Base-by-base conservation (phyloP, 306 rosid genomes). In the Inga oerstediana region DNA sequence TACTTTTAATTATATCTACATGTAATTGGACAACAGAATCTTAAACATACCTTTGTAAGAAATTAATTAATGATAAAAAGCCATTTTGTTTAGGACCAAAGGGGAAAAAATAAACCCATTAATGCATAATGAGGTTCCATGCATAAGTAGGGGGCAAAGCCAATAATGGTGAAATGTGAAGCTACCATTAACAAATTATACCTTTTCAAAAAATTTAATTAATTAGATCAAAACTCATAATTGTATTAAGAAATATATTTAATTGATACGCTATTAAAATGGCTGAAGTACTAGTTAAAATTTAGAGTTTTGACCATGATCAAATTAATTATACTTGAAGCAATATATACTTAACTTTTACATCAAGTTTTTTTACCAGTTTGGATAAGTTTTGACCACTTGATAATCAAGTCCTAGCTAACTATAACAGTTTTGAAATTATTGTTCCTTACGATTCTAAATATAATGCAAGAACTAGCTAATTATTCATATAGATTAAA, bases 11-110 rank as follows among this genome's bases (percentile, higher is more conserved):
- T 7, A 19, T 56, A 59, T 59, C 10, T 68, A 20, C n/a, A 66
- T 10, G 9, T 15, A 32, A 71, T 59, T 2, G 13, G 37, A 62
- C 10, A 51, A 3, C 13, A 49, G 17, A 16, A 74, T 5, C 27
- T 49, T 66, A 49, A 9, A 0, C 56, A 35, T 35, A 46, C 3
- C 5, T 32, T 39, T 39, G 27, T 14, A 32, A 7, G 74, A 77
- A 65, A 45, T 59, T 70, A 70, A 69, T 51, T 51, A 51, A 52
- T 17, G 45, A 17, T 77, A 45, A 16, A 83, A 83, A 59, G 3
- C 56, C 77, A 76, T 77, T 24, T 22, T 43, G 24, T 72, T 22
- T 22, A 10, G 5, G 66, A 59, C 13, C 5, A 59, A 3, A 10
- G 1, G 4, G 2, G 14, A 19, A 59, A 45, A 22, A 8, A n/a